Evolutionary conservation across 306 rosid species (phyloP), one percentile per base, ranked within the genome.

Genomic region (Dalbergia oliveri): DNA sequence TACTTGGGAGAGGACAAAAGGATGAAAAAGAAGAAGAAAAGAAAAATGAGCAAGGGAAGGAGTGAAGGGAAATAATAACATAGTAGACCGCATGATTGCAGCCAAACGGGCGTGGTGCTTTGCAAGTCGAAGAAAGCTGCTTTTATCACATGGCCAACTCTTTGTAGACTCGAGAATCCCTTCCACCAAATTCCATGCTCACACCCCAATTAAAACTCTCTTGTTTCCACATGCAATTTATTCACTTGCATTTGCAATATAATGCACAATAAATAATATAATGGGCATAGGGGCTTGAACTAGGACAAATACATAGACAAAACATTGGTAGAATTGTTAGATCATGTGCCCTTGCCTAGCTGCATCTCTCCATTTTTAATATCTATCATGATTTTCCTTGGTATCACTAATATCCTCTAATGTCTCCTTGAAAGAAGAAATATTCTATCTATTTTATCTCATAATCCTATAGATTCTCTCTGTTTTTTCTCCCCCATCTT

Each of bases 101-200:
- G 83, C 85, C 93, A 89, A 91, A 93, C 84, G 92, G 88, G 98
- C 94, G 95, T 94, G 97, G 97, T 92, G 81, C 88, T 88, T 90
- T 92, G 88, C 87, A 73, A 83, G 78, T 82, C 79, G 56, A 85
- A 75, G 72, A 94, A 89, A 89, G 90, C 90, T 88, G 84, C 98
- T 91, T 95, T 95, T 89, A 67, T 93, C 99, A 95, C 99, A 88
- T 93, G 97, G 86, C 97, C 92, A 85, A 75, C 85, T 56, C 87
- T 79, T 83, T 66, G 69, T 81, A 83, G 82, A 82, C 86, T 83
- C 85, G 88, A 82, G 85, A 51, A 84, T 82, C 86, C 34, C 77
- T 81, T 76, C 85, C 63, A 75, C 87, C 72, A 72, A 19, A 75
- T 80, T 79, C 84, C 65, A 80, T 66, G 81, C 81, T 80, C 88